phyloP scores from a whole-genome alignment of 345 rosid species.

The Abelmoschus esculentus region DNA sequence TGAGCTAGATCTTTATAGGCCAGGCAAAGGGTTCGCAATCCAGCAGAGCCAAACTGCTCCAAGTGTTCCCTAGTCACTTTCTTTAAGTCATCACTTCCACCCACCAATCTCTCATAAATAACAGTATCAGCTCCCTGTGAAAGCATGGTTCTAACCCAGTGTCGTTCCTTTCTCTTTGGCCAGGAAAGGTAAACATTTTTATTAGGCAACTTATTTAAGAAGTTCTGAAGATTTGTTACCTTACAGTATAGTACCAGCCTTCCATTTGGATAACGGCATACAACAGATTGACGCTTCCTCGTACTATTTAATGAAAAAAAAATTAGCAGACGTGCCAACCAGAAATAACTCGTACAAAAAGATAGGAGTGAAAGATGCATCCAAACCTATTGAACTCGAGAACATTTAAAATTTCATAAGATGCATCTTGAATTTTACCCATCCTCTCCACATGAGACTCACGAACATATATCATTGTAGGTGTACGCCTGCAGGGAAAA shows the following conservation, averaged over 20 bases:
- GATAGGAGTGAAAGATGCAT: constrained; percentile 4
- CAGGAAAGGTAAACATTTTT: neutral
- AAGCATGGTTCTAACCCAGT: constrained; percentile 22
- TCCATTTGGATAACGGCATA: constrained; percentile 93
- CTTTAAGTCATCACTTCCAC: constrained; percentile 59
- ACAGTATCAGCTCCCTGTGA: constrained; percentile 98
- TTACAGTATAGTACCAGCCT: constrained; percentile 94
- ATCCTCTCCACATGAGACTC: constrained; percentile 98
- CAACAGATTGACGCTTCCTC: constrained; percentile 98
- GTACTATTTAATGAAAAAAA: constrained; percentile 50
- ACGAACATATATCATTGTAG: constrained; percentile 84
- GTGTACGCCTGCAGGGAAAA: constrained; percentile 64
- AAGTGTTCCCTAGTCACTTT: constrained; percentile 77
- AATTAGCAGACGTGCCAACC: neutral
- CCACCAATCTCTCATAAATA: constrained; percentile 78
- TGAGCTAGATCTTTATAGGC: constrained; percentile 79
- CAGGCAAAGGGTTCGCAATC: constrained; percentile 95
- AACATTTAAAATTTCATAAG: constrained; percentile 93
- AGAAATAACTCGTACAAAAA: constrained; percentile 9
- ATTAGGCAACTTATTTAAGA: constrained; percentile 9
- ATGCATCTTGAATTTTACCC: constrained; percentile 74
- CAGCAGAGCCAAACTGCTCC: constrained; percentile 95
- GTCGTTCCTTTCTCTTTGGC: constrained; percentile 21
- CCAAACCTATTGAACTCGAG: constrained; percentile 96
- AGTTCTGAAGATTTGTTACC: constrained; percentile 39